Evolutionary conservation across 306 rosid genomes (phyloP).

Genomic region (Vigna nakashimae): DNA sequence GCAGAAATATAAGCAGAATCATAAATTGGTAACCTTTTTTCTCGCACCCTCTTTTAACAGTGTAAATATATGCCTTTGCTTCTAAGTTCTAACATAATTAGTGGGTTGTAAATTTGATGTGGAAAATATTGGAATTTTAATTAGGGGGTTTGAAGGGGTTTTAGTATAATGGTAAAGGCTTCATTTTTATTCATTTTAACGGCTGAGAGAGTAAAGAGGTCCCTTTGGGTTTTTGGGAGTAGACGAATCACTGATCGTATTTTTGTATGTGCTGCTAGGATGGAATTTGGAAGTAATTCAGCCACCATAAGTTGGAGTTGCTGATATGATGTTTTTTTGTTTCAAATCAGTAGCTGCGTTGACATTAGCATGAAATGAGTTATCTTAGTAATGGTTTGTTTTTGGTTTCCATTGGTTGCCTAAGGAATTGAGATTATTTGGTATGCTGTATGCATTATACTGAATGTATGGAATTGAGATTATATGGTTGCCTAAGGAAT

Average conservation of each 20-base stretch:
- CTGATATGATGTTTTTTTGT: conserved; percentile 16
- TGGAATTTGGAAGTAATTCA: conserved; percentile 17
- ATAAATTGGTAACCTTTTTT: conserved; percentile 51
- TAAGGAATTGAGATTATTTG: not conserved
- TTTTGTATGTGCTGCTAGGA: not conserved
- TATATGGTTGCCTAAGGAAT: not conserved
- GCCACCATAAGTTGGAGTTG: conserved; percentile 13
- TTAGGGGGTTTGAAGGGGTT: not conserved
- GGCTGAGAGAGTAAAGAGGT: not conserved
- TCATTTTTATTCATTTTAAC: not conserved
- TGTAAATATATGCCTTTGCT: not conserved
- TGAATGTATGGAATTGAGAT: too few species aligned
- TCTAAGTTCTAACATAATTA: not conserved
- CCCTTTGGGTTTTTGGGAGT: not conserved
- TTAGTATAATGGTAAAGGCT: not conserved
- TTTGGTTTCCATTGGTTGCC: not conserved
- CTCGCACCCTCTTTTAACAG: not conserved
- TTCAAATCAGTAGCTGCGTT: conserved; percentile 28
- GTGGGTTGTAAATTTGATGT: conserved; percentile 1
- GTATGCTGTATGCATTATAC: too few species aligned
- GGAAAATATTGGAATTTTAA: conserved; percentile 3
- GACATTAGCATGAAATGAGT: not conserved
- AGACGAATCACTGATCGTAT: not conserved
- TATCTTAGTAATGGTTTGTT: conserved; percentile 1
- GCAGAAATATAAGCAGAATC: conserved; percentile 25